Percentiles rank a stretch among this genome's conserved stretches.
These are phyloP conservation scores for Seiridium cupressi DNA, from an alignment of 2,329 filamentous ascomycete species.

Conservation along the genomic window DNA sequence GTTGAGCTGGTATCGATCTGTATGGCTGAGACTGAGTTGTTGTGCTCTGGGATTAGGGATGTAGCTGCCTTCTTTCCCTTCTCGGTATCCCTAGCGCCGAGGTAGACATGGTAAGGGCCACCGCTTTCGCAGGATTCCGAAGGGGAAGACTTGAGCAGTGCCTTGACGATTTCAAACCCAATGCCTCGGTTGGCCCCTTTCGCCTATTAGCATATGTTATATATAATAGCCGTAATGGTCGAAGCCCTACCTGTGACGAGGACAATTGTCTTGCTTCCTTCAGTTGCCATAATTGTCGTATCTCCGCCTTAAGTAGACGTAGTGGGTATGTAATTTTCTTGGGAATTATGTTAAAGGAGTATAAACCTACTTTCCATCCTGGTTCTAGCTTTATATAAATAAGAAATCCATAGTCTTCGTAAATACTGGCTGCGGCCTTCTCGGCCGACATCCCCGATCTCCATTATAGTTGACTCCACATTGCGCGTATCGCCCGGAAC, in stretches of 20 bases:
- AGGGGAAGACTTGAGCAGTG: slow-evolving; percentile 10
- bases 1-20: slow-evolving; percentile 16
- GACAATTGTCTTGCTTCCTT: slow-evolving; percentile 15
- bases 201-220: neutral
- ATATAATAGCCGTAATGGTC: no score
- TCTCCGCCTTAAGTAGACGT: neutral
- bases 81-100: slow-evolving; percentile 15
- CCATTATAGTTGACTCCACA: neutral
- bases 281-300: neutral
- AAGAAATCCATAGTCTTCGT: no score
- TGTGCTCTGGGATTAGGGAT: slow-evolving; percentile 1
- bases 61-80: slow-evolving; percentile 9
- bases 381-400: no score
- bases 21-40: slow-evolving; percentile 15
- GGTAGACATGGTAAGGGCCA: slow-evolving; percentile 18
- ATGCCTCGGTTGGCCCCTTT: slow-evolving; percentile 19
- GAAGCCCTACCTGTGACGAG: slow-evolving; percentile 14
- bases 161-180: slow-evolving; percentile 16
- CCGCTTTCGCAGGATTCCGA: neutral
- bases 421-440: neutral
- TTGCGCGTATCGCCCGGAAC: neutral
- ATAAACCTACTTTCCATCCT: no score
- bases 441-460: slow-evolving; percentile 1
- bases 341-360: no score
- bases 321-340: neutral